Conservation (phyloP, 1,284 basidiomycete genomes). For the Ustilago hordei region DNA sequence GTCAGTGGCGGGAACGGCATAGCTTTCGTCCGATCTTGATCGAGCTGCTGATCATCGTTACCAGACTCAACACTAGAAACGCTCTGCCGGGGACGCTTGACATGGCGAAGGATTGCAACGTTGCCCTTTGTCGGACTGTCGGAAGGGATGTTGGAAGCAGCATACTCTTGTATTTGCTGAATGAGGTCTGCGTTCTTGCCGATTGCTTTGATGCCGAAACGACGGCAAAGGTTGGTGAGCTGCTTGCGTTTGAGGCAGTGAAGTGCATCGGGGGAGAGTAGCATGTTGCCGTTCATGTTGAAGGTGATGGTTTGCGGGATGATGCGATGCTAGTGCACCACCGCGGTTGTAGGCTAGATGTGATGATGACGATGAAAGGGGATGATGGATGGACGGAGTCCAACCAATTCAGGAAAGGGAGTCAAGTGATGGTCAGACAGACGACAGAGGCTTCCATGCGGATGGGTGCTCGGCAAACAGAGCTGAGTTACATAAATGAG, state of each 20-base stretch:
- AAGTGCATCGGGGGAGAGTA: slow-evolving; percentile 53
- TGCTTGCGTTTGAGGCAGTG: slow-evolving; percentile 60
- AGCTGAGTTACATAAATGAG: slow-evolving; percentile 4
- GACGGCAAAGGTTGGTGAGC: slow-evolving; percentile 54
- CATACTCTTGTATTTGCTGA: slow-evolving; percentile 43
- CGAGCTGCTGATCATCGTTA: slow-evolving; percentile 13
- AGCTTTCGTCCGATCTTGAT: not conserved
- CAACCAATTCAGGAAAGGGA: slow-evolving; percentile 17
- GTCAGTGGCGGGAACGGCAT: slow-evolving; percentile 27
- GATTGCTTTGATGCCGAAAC: slow-evolving; percentile 53
- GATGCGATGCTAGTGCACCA: slow-evolving; percentile 12
- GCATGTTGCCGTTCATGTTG: slow-evolving; percentile 40
- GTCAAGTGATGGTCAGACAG: not conserved
- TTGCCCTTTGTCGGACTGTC: slow-evolving; percentile 51
- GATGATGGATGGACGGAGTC: slow-evolving; percentile 1
- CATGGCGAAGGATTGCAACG: slow-evolving; percentile 40
- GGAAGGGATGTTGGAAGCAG: slow-evolving; percentile 40
- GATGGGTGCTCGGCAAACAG: slow-evolving; percentile 10
- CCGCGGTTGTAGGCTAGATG: not conserved
- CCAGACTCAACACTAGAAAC: slow-evolving; percentile 33
- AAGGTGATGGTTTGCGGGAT: not conserved
- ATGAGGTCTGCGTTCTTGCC: slow-evolving; percentile 56
- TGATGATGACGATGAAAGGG: not conserved
- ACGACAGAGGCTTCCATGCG: slow-evolving; percentile 6
- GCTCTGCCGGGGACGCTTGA: slow-evolving; percentile 45